A percentile compares a stretch with the other conserved stretches of the same genome.
These are phyloP conservation scores for Stentor roeselii DNA, from an alignment of 73 alveolate species.

Conservation along the genomic window DNA sequence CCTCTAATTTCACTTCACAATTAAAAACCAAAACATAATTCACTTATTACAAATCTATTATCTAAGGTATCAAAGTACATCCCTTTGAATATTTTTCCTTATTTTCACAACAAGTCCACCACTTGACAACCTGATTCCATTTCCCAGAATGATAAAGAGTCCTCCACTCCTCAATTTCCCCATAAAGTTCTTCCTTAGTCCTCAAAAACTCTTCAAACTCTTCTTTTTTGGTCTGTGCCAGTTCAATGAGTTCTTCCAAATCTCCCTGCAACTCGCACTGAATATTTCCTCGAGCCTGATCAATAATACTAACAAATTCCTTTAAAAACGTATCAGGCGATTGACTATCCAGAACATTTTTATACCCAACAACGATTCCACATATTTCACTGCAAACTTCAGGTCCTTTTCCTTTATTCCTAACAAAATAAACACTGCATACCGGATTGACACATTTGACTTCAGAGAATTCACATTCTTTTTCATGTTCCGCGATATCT, in stretches of 20 bases:
- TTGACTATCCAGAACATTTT: not conserved
- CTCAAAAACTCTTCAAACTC: not conserved
- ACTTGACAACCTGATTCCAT: not conserved
- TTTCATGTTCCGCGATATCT: not conserved
- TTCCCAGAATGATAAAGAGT: conserved; percentile 11
- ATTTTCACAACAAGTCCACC: conserved; percentile 25
- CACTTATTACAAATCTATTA: too few species aligned
- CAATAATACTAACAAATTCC: not conserved
- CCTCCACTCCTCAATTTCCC: conserved; percentile 15
- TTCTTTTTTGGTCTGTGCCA: not conserved
- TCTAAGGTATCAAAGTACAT: not conserved
- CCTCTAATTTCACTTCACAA: too few species aligned
- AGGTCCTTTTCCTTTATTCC: not conserved
- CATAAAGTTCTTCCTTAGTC: not conserved
- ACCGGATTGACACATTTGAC: not conserved
- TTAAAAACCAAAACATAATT: too few species aligned
- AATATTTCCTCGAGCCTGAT: not conserved
- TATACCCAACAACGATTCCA: not conserved
- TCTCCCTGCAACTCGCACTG: not conserved
- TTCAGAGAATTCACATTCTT: not conserved
- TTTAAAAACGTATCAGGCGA: not conserved
- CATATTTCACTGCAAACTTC: conserved; percentile 19
- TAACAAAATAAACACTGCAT: not conserved
- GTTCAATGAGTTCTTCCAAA: not conserved
- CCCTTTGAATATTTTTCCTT: conserved; percentile 21